phyloP scores from a whole-genome alignment of 352 stramenopile genomes.

The Pythium scleroteichum region DNA sequence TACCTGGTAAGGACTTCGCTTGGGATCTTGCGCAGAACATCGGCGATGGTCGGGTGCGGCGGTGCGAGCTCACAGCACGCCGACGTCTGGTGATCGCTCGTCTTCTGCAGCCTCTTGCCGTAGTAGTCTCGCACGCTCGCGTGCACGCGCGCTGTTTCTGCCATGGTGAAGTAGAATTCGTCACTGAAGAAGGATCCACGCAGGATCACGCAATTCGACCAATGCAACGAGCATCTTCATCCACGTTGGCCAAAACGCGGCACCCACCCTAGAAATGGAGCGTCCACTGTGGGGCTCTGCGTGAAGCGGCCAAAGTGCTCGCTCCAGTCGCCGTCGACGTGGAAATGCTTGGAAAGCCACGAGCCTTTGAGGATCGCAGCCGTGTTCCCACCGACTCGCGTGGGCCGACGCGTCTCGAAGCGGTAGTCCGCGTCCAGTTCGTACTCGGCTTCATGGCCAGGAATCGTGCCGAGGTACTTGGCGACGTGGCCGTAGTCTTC shows the following conservation, averaged over 20 bases:
- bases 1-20: constrained; percentile 65
- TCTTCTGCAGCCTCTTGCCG: constrained; percentile 41
- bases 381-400: constrained; percentile 86
- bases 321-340: constrained; percentile 75
- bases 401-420: constrained; percentile 74
- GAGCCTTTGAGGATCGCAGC: constrained; percentile 71
- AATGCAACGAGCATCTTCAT: no score
- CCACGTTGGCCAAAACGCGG: no score
- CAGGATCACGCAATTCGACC: no score
- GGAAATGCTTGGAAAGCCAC: constrained; percentile 78
- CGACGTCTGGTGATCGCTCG: constrained; percentile 74
- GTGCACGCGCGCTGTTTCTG: no score
- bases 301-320: constrained; percentile 66
- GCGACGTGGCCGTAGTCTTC: constrained; percentile 93
- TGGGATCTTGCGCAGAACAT: constrained; percentile 64
- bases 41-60: constrained; percentile 34
- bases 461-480: constrained; percentile 90
- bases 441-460: constrained; percentile 47
- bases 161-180: not conserved
- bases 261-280: not conserved
- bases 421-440: constrained; percentile 72
- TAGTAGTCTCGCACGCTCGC: constrained; percentile 37
- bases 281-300: not conserved
- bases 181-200: no score
- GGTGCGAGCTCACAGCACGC: constrained; percentile 55